Evolutionary conservation across 1,139 yeast genomes (phyloP).

Genomic region (Suhomyces panamericanus): DNA sequence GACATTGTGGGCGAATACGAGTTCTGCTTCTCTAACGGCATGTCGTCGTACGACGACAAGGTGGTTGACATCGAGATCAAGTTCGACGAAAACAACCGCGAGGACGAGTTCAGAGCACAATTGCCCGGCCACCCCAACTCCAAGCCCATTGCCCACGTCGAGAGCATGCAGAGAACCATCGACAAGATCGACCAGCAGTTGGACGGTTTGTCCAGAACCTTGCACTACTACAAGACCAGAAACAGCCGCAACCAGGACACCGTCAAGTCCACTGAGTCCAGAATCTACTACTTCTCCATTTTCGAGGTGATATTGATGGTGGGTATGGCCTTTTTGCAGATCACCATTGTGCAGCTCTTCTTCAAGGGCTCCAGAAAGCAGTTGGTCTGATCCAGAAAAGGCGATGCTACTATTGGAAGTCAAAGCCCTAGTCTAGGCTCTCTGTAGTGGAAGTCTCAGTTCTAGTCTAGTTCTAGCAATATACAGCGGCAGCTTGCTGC

Average conservation of each 20-base stretch:
- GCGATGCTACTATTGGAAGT: no score
- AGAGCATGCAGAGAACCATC: conserved; percentile 59
- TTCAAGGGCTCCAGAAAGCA: conserved; percentile 84
- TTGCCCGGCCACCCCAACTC: conserved; percentile 65
- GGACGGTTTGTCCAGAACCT: conserved; percentile 59
- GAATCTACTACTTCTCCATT: conserved; percentile 82
- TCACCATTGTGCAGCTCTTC: conserved; percentile 79
- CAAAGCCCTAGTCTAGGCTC: no score
- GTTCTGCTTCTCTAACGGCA: conserved; percentile 85
- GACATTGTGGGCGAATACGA: conserved; percentile 80
- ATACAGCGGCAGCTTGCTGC: background rate
- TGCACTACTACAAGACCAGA: conserved; percentile 89
- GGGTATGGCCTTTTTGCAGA: conserved; percentile 84
- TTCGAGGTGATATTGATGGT: conserved; percentile 81
- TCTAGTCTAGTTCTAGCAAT: background rate
- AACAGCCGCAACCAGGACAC: conserved; percentile 90
- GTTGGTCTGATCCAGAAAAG: no score
- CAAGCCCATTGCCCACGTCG: conserved; percentile 58
- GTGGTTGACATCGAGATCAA: conserved; percentile 85
- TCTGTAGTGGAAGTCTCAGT: background rate
- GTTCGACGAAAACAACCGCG: conserved; percentile 48
- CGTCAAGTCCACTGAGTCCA: conserved; percentile 81
- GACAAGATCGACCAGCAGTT: conserved; percentile 67
- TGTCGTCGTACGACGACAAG: conserved; percentile 86
- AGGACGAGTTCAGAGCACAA: conserved; percentile 52